Conservation (phyloP, 768 basidiomycete genomes). For the Rhizopogon roseolus region DNA sequence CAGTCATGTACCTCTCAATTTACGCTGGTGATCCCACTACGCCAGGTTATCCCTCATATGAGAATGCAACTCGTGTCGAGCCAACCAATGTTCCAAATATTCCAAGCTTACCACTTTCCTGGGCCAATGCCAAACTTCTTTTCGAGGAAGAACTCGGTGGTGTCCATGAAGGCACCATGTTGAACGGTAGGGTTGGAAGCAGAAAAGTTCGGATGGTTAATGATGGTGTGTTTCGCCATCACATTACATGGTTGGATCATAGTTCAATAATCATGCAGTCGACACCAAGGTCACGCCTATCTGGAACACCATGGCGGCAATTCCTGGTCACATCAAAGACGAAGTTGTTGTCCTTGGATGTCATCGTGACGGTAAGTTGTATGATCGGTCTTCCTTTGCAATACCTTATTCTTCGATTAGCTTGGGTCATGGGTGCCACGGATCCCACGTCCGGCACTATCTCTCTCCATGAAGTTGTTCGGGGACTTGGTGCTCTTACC, state of each 20-base stretch:
- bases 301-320: slow-evolving; percentile 83
- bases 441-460: slow-evolving; percentile 58
- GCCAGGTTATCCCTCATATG: slow-evolving; percentile 84
- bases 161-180: slow-evolving; percentile 30
- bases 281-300: slow-evolving; percentile 80
- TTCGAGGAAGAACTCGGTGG: slow-evolving; percentile 49
- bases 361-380: slow-evolving; percentile 74
- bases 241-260: neutral
- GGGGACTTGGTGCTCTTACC: slow-evolving; percentile 48
- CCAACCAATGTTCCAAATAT: slow-evolving; percentile 65
- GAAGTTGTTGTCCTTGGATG: slow-evolving; percentile 87
- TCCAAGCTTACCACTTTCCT: slow-evolving; percentile 85
- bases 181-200: slow-evolving; percentile 48
- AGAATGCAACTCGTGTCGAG: slow-evolving; percentile 63
- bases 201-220: slow-evolving; percentile 49
- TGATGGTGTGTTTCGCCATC: slow-evolving; percentile 34
- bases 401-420: slow-evolving; percentile 7
- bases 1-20: slow-evolving; percentile 62
- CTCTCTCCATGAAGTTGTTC: slow-evolving; percentile 49
- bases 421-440: slow-evolving; percentile 44
- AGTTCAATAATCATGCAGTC: slow-evolving; percentile 35
- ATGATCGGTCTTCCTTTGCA: neutral
- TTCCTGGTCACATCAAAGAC: slow-evolving; percentile 78
- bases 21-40: slow-evolving; percentile 83
- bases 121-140: slow-evolving; percentile 72